Base-by-base conservation (phyloP, 352 stramenopile genomes). In the Phytophthora niederhauseri region DNA sequence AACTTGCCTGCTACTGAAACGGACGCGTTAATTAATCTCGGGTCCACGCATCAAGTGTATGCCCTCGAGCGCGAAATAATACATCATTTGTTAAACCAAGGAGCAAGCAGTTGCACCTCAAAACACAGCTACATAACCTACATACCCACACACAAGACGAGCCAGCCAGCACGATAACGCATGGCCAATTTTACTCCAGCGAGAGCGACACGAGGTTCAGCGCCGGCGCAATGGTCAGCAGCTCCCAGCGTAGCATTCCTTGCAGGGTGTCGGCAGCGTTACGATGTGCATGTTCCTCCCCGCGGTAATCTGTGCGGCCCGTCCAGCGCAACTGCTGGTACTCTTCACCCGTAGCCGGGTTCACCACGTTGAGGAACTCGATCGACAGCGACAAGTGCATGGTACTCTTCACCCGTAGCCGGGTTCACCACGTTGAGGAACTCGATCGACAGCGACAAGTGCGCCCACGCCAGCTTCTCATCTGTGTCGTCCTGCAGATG, bases 241-340 rank as follows among this genome's bases (percentile, higher is more conserved):
- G 45, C 45, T 85, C 78, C 78, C 78, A 85, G 4, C 76, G 74
- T 49, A 87, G 48, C 63, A 82, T 70, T 1, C 66, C 72, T 22
- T 80, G 66, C 45, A 87, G 48, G 24, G 75, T 81, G 43, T 87
- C 78, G 3, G 60, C 71, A 1, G 78, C 74, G 60, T 79, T 87
- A 9, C 76, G 76, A 15, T 78, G 73, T 12, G 78, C 78, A 22
- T 84, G 70, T 45, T 70, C 61, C 43, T 77, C 66, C 55, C 65
- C 73, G 20, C 75, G 76, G 74, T 84, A 87, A 62, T 87, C 70
- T 1, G 78, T 87, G 30, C 68, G 76, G 51, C 78, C 78, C 2
- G 75, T 83, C 76, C 76, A 87, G 34, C 76, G 76, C 15, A 84
- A 50, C 53, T 81, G 70, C 43, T 79, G 77, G n/a, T 72, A 76